These are phyloP conservation scores for Hypoxylon fuscum DNA, from an alignment of 495 filamentous ascomycete species.

Conservation along the genomic window DNA sequence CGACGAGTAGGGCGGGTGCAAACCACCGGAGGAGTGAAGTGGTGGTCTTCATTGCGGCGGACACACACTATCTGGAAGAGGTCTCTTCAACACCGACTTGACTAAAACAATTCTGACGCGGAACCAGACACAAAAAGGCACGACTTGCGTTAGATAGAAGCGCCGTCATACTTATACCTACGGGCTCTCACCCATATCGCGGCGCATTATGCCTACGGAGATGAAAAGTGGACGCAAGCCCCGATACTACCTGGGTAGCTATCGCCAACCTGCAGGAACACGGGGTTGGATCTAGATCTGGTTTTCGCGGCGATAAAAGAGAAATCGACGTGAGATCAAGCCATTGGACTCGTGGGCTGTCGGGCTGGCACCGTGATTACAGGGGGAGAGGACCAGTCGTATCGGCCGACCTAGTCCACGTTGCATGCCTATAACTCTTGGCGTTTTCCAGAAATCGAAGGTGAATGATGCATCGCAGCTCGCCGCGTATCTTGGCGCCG, in stretches of 20 bases:
- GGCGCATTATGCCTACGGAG: too few species aligned
- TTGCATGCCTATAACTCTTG: constrained; percentile 24
- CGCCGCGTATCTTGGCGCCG: constrained; percentile 33
- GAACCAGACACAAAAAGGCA: too few species aligned
- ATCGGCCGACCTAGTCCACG: constrained; percentile 28
- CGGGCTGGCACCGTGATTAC: background rate
- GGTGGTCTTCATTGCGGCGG: constrained; percentile 16
- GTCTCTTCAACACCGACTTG: background rate
- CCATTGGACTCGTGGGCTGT: constrained; percentile 20
- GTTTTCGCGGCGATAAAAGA: constrained; percentile 13
- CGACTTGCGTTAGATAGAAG: background rate
- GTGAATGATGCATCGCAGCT: constrained; percentile 21
- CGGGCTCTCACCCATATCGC: background rate
- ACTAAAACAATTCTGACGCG: background rate
- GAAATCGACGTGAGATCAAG: constrained; percentile 12
- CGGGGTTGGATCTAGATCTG: constrained; percentile 20
- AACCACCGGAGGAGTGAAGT: constrained; percentile 5
- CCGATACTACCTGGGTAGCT: constrained; percentile 15
- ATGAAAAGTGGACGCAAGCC: constrained; percentile 25
- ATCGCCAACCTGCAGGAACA: constrained; percentile 30
- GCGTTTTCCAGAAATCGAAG: constrained; percentile 43
- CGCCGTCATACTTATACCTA: constrained; percentile 9
- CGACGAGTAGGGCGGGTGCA: constrained; percentile 12
- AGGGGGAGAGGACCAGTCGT: constrained; percentile 23
- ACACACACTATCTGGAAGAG: background rate